Base-by-base conservation (phyloP, 1,139 yeast genomes). In the Nakaseomyces nivariensis region DNA sequence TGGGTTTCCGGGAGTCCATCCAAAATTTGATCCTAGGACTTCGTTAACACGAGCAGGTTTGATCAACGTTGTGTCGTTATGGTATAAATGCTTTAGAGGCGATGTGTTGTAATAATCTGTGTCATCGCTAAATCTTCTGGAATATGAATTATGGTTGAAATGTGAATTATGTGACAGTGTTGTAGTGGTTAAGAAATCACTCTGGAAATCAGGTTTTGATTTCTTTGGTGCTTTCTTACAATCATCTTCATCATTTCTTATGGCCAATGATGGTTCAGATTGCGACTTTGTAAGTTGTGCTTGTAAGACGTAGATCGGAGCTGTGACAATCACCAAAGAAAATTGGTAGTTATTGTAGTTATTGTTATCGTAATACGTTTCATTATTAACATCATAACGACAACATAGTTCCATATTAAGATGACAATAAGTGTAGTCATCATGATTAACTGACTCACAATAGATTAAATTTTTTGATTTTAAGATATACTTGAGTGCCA, bases 311-410 rank as follows among this genome's bases (percentile, higher is more conserved):
- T n/a, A 29, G 25, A 27, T 43, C n/a, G 48, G 13, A 9, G 44
- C 44, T 8, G 48, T 32, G 13, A 37, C 48, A 5, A 46, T 17
- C 8, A 46, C 48, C 29, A 46, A 17, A 3, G 48, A 6, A 24
- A 24, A 17, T 5, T 46, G 33, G 25, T 62, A 64, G 48, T 64
- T 63, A 13, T 60, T 57, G 46, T 63, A 62, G 46, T 62, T 58
- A 46, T 64, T 64, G 44, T 64, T 64, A 50, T 64, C 68, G 50
- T 62, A 64, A 43, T 58, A 63, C 3, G 66, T 64, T 47, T 62
- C 66, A 31, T 56, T 56, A 50, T 57, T 60, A 7, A 63, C 68
- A 51, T 64, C 66, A 49, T 64, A 64, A 5, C 63, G 54, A 45
- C 67, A 63, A 48, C 67, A 63, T n/a, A 64, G 48, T 24, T 60